Base-by-base conservation (phyloP, 75 land plant genomes). In the Picea glauca region DNA sequence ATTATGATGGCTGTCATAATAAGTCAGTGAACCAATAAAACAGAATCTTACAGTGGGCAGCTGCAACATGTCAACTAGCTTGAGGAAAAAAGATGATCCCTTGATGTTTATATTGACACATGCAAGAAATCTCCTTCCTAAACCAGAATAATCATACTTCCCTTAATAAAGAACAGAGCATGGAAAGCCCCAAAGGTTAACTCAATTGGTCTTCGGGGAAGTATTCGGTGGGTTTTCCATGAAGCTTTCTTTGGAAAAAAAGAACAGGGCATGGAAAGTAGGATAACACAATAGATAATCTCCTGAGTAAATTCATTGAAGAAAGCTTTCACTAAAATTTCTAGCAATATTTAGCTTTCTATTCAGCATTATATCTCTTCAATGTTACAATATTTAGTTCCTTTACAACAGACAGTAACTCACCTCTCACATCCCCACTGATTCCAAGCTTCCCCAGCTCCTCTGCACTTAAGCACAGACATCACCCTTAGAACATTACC, bases 391-490 rank as follows among this genome's bases (percentile, higher is more conserved):
- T 43, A 12, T 17, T 5, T n/a, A n/a, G 13, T 21, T 40, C 50
- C 11, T 3, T 6, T 46, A n/a, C 50, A 40, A 70, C 43, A 20
- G 4, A 60, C 5, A 31, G 63, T 75, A 78, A 1, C 85, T 83
- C 73, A 94, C 98, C 99, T 83, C 81, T 84, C 26, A 78, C 79
- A 68, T 83, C 80, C 56, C 85, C 84, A 77, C 81, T 85, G 46
- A 97, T 93, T 65, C 98, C 98, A 78, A 97, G 85, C 86, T 90
- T 93, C 61, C 54, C 62, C 75, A 97, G 86, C 75, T 93, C 99
- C 65, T 88, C 99, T 94, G 91, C 80, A 82, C 66, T 58, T 46
- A 63, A 77, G 72, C 74, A 78, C 18, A 75, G 35, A 75, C 23
- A 75, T 26, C 7, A 62, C 20, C 21, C 5, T 1, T 21, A 62